Conservation (phyloP, 2,329 filamentous ascomycete species). For the Grosmannia penicillata region DNA sequence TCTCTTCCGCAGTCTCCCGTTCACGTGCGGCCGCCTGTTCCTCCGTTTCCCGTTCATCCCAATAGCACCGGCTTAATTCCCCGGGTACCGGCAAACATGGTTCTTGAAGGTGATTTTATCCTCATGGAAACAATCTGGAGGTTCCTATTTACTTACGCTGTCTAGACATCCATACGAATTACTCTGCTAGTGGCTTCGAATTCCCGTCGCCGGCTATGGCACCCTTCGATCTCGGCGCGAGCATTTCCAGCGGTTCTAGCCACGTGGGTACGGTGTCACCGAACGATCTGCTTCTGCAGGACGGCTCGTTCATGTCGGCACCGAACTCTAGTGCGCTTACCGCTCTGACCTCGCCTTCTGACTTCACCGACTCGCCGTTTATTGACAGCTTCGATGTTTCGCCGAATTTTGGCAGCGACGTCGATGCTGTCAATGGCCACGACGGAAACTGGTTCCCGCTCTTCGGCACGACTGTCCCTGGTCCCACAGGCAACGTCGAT, state of each 20-base stretch:
- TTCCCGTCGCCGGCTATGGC: constrained; percentile 39
- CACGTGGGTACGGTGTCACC: constrained; percentile 67
- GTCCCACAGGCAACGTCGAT: constrained; percentile 13
- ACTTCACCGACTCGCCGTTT: constrained; percentile 62
- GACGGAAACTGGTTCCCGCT: constrained; percentile 56
- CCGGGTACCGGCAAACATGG: constrained; percentile 27
- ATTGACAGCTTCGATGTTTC: constrained; percentile 65
- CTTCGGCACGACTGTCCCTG: constrained; percentile 25
- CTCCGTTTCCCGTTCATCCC: constrained; percentile 39
- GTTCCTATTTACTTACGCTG: background rate
- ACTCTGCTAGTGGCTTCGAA: constrained; percentile 33
- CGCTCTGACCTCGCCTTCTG: constrained; percentile 72
- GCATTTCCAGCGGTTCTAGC: constrained; percentile 27
- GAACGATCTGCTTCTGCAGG: constrained; percentile 60
- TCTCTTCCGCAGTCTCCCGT: constrained; percentile 20
- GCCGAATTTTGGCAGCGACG: constrained; percentile 55
- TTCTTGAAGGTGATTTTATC: constrained; percentile 34
- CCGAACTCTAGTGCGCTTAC: constrained; percentile 74
- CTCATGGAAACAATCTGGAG: background rate
- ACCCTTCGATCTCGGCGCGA: constrained; percentile 34
- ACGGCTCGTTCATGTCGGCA: constrained; percentile 56
- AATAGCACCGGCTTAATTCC: constrained; percentile 28
- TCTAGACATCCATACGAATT: constrained; percentile 40
- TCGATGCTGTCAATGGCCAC: constrained; percentile 29
- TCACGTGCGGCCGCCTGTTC: constrained; percentile 51